Evolutionary conservation across 768 basidiomycete genomes (phyloP).

Genomic region (Psilocybe tampanensis): DNA sequence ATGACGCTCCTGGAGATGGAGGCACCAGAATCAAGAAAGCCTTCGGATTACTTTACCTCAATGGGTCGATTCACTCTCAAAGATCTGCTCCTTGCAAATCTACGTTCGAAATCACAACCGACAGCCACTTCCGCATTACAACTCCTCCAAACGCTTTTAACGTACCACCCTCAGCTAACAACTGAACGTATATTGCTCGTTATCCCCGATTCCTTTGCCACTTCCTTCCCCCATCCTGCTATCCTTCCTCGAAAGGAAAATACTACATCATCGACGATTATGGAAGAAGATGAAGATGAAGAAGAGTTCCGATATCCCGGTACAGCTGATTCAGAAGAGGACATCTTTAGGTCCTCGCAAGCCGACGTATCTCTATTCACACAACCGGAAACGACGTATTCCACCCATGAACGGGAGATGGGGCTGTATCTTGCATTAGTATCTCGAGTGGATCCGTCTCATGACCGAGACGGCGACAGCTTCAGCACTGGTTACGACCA

Average conservation of each 20-base stretch:
- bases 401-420: conserved; percentile 86
- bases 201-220: conserved; percentile 70
- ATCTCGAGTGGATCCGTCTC: conserved; percentile 74
- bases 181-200: conserved; percentile 72
- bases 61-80: conserved; percentile 90
- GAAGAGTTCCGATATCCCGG: conserved; percentile 48
- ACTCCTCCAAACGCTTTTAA: conserved; percentile 75
- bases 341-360: conserved; percentile 9
- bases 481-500: conserved; percentile 88
- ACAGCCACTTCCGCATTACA: conserved; percentile 80
- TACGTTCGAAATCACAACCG: conserved; percentile 65
- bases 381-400: conserved; percentile 73
- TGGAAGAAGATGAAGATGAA: conserved; percentile 56
- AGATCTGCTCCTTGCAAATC: conserved; percentile 81
- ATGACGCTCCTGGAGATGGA: conserved; percentile 91
- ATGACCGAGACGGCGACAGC: conserved; percentile 65
- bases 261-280: conserved; percentile 22
- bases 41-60: conserved; percentile 83
- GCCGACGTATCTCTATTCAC: conserved; percentile 41
- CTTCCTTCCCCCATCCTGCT: conserved; percentile 68
- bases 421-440: conserved; percentile 77
- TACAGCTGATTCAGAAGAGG: conserved; percentile 27
- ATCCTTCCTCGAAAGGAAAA: conserved; percentile 25
- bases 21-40: conserved; percentile 68
- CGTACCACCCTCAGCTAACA: conserved; percentile 65